Base-by-base conservation (phyloP, 805 yeast genomes). In the Metschnikowia vanudenii region DNA sequence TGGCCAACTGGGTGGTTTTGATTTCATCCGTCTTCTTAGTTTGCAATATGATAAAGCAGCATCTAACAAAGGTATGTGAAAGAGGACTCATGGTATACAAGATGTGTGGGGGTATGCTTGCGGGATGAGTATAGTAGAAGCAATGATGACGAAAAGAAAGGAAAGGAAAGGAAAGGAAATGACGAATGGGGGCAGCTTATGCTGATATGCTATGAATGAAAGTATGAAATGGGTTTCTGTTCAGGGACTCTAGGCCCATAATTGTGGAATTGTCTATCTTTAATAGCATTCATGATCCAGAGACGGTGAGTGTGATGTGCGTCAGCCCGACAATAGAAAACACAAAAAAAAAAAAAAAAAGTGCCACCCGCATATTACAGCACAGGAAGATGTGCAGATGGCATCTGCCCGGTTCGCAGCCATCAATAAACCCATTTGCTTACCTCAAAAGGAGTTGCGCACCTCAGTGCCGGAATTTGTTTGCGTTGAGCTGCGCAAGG, bases 351-450 rank as follows among this genome's bases (percentile, higher is more conserved):
- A 26, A 5, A 26, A 22, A 22, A 22, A 22, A 22, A 22, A 22
- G 24, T 11, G 11, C 37, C 24, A 17, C 16, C 10, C 19, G 46
- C 40, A 39, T 34, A 14, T 32, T 37, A 40, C 46, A 33, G 48
- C 50, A 41, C 52, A 48, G 43, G 45, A 18, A 18, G 41, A 34
- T 17, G 43, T 43, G 42, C 39, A 43, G 30, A 33, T 41, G 43
- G 18, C n/a, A 22, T 42, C 42, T 44, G 47, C 47, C 52, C 47
- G 50, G 47, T 38, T 37, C 45, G 52, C 54, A 50, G 50, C 51
- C 53, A 37, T 14, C 11, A 10, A 10, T 16, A 26, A 19, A 16
- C 32, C 31, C 16, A 22, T 16, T 12, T 37, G 26, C 38, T 14
- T 37, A 18, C 22, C 18, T 26, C 32, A 9, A 9, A n/a, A 24